Conservation (phyloP, 352 stramenopile species). For the Globisporangium mamillatum region DNA sequence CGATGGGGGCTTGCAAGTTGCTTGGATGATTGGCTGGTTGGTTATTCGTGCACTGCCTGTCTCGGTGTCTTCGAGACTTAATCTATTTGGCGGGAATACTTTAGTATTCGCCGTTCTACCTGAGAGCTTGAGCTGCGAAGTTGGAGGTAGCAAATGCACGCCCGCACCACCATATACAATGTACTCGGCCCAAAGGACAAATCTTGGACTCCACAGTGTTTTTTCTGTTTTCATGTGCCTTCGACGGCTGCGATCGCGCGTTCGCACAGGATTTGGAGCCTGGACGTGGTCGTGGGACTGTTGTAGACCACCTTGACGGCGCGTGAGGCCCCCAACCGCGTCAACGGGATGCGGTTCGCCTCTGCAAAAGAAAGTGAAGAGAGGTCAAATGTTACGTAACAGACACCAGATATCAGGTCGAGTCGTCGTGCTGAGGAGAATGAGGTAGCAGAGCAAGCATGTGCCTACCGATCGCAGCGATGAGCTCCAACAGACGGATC, state of each 20-base stretch:
- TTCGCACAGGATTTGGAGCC: conserved; percentile 53
- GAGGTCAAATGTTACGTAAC: too few relatives aligned
- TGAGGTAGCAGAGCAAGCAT: not conserved
- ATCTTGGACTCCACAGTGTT: not conserved
- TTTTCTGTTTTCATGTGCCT: conserved; percentile 36
- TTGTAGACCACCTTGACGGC: conserved; percentile 64
- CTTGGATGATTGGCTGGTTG: too few relatives aligned
- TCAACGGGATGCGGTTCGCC: conserved; percentile 47
- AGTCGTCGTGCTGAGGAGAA: not conserved
- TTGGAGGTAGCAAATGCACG: too few relatives aligned
- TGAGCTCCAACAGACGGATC: conserved; percentile 45
- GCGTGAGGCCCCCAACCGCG: conserved; percentile 47
- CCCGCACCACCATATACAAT: too few relatives aligned
- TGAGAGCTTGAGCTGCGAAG: too few relatives aligned
- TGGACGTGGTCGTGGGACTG: conserved; percentile 28
- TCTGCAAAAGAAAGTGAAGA: conserved; percentile 23
- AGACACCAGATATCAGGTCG: conserved; percentile 8
- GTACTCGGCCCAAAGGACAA: too few relatives aligned
- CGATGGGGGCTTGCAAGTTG: too few relatives aligned
- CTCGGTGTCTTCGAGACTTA: too few relatives aligned
- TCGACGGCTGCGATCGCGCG: conserved; percentile 54
- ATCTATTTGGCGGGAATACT: too few relatives aligned
- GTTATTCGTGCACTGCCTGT: too few relatives aligned
- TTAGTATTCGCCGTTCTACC: too few relatives aligned
- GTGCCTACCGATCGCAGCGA: conserved; percentile 41